A percentile compares a stretch with the other conserved stretches of the same genome.
These are phyloP conservation scores for Nakazawaea ernobii DNA, from an alignment of 805 yeast species.

Conservation along the genomic window DNA sequence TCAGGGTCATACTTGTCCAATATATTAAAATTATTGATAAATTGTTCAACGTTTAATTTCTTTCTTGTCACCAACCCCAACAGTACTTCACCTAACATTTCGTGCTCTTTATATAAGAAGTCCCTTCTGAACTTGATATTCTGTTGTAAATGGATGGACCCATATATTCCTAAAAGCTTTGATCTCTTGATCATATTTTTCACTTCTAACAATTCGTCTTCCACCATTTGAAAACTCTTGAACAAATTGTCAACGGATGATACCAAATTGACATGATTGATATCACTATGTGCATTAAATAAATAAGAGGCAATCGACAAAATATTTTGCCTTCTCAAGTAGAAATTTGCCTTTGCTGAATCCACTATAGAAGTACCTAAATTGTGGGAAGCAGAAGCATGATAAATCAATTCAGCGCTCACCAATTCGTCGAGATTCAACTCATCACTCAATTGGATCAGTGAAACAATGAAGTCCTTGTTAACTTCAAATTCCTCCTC, in stretches of 20 bases:
- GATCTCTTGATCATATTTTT: constrained; percentile 46
- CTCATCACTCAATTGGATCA: constrained; percentile 55
- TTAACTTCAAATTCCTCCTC: constrained; percentile 60
- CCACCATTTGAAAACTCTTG: constrained; percentile 52
- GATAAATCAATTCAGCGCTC: constrained; percentile 62
- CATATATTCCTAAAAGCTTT: constrained; percentile 46
- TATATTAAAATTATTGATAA: constrained; percentile 36
- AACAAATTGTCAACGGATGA: constrained; percentile 35
- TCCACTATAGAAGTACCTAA: constrained; percentile 48
- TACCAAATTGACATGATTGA: constrained; percentile 8
- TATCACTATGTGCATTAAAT: constrained; percentile 19
- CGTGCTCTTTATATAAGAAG: constrained; percentile 63
- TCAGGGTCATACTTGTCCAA: constrained; percentile 45
- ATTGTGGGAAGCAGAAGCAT: constrained; percentile 33
- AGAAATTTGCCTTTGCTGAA: constrained; percentile 63
- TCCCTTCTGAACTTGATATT: constrained; percentile 54
- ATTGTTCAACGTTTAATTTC: constrained; percentile 26
- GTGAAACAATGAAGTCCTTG: constrained; percentile 54
- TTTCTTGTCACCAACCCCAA: constrained; percentile 42
- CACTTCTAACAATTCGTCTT: constrained; percentile 47
- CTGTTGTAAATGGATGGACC: constrained; percentile 38
- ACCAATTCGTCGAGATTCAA: constrained; percentile 72
- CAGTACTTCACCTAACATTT: constrained; percentile 60
- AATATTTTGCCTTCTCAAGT: constrained; percentile 66
- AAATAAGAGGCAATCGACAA: constrained; percentile 52